A percentile compares a stretch with the other conserved stretches of the same genome.
Evolutionary conservation across 148 eudicot genomes (phyloP).

Genomic region (Oxyria digyna): DNA sequence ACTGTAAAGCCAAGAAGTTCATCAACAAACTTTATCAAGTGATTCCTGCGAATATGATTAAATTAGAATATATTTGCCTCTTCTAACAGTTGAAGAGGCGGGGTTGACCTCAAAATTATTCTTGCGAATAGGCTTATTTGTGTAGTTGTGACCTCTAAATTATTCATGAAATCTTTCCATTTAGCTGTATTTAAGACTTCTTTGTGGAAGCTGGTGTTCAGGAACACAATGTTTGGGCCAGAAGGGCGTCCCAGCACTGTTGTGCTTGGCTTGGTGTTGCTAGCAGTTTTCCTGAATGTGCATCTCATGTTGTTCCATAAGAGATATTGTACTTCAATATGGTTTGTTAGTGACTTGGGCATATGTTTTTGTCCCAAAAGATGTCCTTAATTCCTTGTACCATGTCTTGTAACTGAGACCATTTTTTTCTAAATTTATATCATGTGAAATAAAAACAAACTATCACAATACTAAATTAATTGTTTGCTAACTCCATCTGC

Average conservation of each 20-base stretch:
- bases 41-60: background rate
- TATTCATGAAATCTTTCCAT: background rate
- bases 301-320: constrained; percentile 88
- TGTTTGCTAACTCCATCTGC: too few species aligned
- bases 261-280: constrained; percentile 99
- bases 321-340: constrained; percentile 44
- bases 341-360: constrained; percentile 1
- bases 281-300: constrained; percentile 98
- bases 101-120: background rate
- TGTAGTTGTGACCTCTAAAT: background rate
- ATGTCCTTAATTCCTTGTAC: background rate
- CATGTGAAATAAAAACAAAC: background rate
- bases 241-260: constrained; percentile 99
- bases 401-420: background rate
- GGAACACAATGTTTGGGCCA: constrained; percentile 99
- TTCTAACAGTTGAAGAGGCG: background rate
- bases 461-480: background rate
- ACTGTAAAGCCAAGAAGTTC: background rate
- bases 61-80: background rate
- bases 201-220: constrained; percentile 57
- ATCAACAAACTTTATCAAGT: background rate
- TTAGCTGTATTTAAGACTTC: background rate
- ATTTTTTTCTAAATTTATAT: background rate
- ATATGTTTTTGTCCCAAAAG: background rate
- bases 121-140: background rate